Evolutionary conservation across 306 rosid genomes (phyloP), one percentile per base, ranked within the genome.

Genomic region (Alnus glutinosa): DNA sequence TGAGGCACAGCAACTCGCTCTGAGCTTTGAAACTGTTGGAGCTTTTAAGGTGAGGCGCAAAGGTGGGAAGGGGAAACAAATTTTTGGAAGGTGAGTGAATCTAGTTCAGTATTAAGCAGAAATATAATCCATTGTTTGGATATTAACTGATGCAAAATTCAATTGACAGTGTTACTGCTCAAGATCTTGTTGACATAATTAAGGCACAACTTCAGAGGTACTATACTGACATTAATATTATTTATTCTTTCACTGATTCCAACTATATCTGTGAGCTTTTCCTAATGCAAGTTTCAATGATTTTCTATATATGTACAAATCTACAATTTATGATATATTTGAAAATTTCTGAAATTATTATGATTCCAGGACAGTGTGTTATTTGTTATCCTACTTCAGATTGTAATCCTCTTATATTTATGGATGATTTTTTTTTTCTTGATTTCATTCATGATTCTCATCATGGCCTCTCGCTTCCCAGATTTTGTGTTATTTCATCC

Each of bases 201-300:
- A 95, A 93, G 91, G 93, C 98, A 13, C 99, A 95, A 77, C 98
- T 91, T 79, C 90, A 89, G 73, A 95, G 98, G 99, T 95, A 86
- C 71, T 81, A 39, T 68, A 3, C 9, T 42, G 16, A 9, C 51
- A 9, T 42, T 68, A 18, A 8, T 14, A 42, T 42, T 42, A 10
- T 18, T 39, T 68, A 66, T 39, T 15, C 42, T 44, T 37, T 68
- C 52, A 39, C 16, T n/a, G 2, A 39, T 39, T 42, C 52, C 3
- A 8, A 66, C 28, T 42, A 1, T 62, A 5, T 14, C n/a, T 68
- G 51, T 9, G 16, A 42, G n/a, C 12, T 68, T 39, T 42, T 68
- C 4, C 30, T 18, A 0, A 4, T 1, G 2, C 51, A 68, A 42
- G 32, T 42, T 39, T 68, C 32, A 3, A 49, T 18, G 30, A 18